phyloP scores from a whole-genome alignment of 805 yeast species.

The Barnettozyma pratensis region DNA sequence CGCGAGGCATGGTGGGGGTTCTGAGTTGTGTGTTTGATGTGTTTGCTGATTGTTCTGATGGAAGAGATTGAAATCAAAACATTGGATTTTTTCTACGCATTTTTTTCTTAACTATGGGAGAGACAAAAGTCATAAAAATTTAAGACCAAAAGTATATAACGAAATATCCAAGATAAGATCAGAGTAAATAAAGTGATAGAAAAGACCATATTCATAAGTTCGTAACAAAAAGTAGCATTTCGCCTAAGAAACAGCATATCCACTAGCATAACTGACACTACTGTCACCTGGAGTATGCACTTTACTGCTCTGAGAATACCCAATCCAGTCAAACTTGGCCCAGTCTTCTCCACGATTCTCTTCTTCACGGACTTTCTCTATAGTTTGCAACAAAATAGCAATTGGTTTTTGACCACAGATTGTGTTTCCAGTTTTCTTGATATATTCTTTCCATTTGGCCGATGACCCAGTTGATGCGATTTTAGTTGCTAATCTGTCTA shows the following conservation, averaged over 20 bases:
- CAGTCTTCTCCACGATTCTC: slow-evolving; percentile 14
- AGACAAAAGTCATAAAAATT: too few species aligned
- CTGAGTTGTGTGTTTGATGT: too few species aligned
- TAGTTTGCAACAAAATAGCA: slow-evolving; percentile 50
- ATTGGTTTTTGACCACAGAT: slow-evolving; percentile 91
- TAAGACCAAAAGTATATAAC: too few species aligned
- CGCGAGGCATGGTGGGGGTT: slow-evolving; percentile 2
- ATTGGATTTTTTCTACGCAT: too few species aligned
- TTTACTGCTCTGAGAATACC: slow-evolving; percentile 70
- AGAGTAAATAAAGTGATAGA: too few species aligned
- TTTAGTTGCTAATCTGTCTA: slow-evolving; percentile 71
- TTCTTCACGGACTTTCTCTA: slow-evolving; percentile 34
- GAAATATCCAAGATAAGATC: too few species aligned
- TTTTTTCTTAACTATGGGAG: too few species aligned
- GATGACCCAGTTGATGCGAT: slow-evolving; percentile 54
- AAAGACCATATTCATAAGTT: too few species aligned
- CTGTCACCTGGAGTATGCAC: slow-evolving; percentile 49
- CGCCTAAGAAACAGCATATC: slow-evolving; percentile 33
- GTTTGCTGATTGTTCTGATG: too few species aligned
- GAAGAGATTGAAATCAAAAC: too few species aligned
- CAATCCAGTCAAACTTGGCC: slow-evolving; percentile 59
- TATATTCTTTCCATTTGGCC: slow-evolving; percentile 59
- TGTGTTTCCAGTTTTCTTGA: slow-evolving; percentile 72
- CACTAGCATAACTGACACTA: slow-evolving; percentile 91
- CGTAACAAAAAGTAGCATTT: too few species aligned